Conservation (phyloP, 768 basidiomycete species). For the Tricholoma terreum region DNA sequence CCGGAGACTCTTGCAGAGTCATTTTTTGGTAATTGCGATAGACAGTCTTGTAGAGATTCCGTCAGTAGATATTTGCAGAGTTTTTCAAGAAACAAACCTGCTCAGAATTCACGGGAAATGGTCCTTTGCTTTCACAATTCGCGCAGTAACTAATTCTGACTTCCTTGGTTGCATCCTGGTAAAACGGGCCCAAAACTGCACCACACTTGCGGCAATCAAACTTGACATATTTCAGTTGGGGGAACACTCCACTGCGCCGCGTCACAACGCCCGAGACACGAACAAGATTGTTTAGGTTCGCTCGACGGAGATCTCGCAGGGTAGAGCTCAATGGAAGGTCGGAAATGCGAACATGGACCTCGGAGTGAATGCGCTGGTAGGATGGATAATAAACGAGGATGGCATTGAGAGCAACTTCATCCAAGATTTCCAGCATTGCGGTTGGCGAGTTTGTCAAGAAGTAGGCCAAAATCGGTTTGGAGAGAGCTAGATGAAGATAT, state of each 20-base stretch:
- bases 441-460: conserved; percentile 95
- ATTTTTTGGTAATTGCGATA: conserved; percentile 99
- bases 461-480: conserved; percentile 94
- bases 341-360: conserved; percentile 95
- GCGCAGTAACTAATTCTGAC: conserved; percentile 93
- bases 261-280: conserved; percentile 96
- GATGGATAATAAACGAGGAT: conserved; percentile 95
- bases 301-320: conserved; percentile 89
- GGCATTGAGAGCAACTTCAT: conserved; percentile 90
- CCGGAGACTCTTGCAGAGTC: conserved; percentile 97
- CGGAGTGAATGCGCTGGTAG: conserved; percentile 96
- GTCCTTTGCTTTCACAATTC: conserved; percentile 92
- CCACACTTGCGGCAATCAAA: conserved; percentile 97
- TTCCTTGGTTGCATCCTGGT: conserved; percentile 94
- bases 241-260: conserved; percentile 92
- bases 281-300: conserved; percentile 92
- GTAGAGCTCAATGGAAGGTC: conserved; percentile 89
- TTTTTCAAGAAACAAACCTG: conserved; percentile 52
- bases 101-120: conserved; percentile 95
- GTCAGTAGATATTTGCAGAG: no score
- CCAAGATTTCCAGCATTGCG: conserved; percentile 91
- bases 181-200: conserved; percentile 93
- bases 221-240: conserved; percentile 99
- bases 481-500: conserved; percentile 88
- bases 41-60: conserved; percentile 60